Percentiles rank a stretch among this genome's conserved stretches.
Conservation (phyloP, 768 basidiomycete species). For the Crassisporium funariophilum region DNA sequence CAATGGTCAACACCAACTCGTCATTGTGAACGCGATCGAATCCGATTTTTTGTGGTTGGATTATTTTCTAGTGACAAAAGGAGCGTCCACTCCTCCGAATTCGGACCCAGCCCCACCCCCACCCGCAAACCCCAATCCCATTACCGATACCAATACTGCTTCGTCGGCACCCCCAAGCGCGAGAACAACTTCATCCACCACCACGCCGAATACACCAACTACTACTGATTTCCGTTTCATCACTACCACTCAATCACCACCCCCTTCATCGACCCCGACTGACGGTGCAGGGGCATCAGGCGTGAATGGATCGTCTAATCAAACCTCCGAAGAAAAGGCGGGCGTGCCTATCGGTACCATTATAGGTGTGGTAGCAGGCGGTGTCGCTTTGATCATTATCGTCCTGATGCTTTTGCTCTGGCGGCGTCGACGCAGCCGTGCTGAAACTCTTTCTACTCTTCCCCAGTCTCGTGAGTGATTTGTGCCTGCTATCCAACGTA, state of each 20-base stretch:
- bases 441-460: neutral
- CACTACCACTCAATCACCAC: no score
- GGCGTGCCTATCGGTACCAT: conserved; percentile 2
- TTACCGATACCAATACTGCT: neutral
- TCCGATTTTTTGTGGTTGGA: conserved; percentile 9
- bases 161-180: no score
- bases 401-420: neutral
- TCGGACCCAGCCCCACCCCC: no score
- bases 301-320: no score
- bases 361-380: conserved; percentile 1
- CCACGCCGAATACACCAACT: no score
- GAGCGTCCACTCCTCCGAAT: no score
- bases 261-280: no score
- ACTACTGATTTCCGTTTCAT: no score
- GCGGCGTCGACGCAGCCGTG: neutral
- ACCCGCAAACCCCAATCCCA: neutral
- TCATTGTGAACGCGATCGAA: conserved; percentile 7
- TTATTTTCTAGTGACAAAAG: conserved; percentile 8
- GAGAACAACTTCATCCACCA: no score
- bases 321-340: neutral
- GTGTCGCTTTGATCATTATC: neutral
- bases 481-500: no score
- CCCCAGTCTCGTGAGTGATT: no score
- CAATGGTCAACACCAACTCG: conserved; percentile 8
- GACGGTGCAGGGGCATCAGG: no score